Percentiles rank a stretch among this genome's conserved stretches.
phyloP scores from a whole-genome alignment of 192 early-diverging fungal genomes.

The Coemansia pectinata region DNA sequence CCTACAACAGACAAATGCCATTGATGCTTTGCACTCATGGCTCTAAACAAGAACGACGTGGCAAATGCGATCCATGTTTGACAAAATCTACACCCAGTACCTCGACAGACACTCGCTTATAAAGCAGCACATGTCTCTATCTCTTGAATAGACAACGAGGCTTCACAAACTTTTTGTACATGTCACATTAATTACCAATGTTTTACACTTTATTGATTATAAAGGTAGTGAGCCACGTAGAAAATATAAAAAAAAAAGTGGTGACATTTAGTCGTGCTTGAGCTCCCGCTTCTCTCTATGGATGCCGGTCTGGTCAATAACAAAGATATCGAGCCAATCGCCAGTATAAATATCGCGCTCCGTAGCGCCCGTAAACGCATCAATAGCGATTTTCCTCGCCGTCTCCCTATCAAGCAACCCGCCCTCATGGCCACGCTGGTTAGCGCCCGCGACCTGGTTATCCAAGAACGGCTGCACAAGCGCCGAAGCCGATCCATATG shows the following conservation, averaged over 20 bases:
- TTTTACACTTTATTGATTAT: too few species aligned
- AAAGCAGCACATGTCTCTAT: not conserved
- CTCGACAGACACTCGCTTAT: not conserved
- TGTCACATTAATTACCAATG: too few species aligned
- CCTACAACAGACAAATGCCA: too few species aligned
- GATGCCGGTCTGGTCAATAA: conserved; percentile 78
- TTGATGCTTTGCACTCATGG: too few species aligned
- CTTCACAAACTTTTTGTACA: too few species aligned
- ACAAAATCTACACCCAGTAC: not conserved
- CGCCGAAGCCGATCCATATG: conserved; percentile 82
- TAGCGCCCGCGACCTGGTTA: conserved; percentile 83
- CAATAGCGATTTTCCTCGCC: conserved; percentile 82
- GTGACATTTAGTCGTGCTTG: conserved; percentile 81
- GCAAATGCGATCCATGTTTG: not conserved
- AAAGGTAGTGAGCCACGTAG: not conserved
- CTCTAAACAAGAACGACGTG: too few species aligned
- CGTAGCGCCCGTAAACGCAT: conserved; percentile 93
- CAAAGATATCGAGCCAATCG: conserved; percentile 90
- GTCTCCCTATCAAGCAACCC: conserved; percentile 24
- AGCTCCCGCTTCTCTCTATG: conserved; percentile 71
- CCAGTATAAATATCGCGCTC: conserved; percentile 99
- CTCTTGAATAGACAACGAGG: not conserved
- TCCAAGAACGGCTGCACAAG: conserved; percentile 98
- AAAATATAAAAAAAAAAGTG: not conserved
- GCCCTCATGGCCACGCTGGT: conserved; percentile 55